Evolutionary conservation across 805 yeast species (phyloP), one percentile per base, ranked within the genome.

Genomic region (Myxozyma neglecta): DNA sequence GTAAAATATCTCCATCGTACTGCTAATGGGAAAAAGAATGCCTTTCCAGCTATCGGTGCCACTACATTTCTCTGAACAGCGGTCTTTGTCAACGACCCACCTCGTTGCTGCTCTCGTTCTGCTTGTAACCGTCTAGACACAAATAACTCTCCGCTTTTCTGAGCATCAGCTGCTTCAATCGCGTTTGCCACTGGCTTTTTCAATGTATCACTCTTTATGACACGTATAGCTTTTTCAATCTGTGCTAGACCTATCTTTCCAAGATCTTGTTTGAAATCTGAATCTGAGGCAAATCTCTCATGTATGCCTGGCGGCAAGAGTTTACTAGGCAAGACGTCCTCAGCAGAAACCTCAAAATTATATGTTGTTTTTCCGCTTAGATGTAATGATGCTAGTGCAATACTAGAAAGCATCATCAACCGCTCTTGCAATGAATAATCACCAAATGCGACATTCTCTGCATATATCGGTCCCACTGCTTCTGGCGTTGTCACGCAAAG

Each of bases 341-440:
- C 53, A 4, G 36, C 39, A 6, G 53, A 44, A 16, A 48, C 20
- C 4, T 47, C 51, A 45, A 58, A 56, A 32, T 59, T 49, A 37
- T 59, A 47, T 0, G 54, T 36, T 48, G 43, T 34, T 18, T 39
- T 39, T 13, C 54, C 56, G 35, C 57, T 51, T 9, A 91, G 76
- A 65, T 88, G 90, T 62, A 96, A 74, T 0, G 91, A 90, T 2
- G 89, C 83, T 29, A 91, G 74, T 0, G 92, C 86, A 11, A 90
- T 70, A 0, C 89, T 76, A 4, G 92, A 83, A 18, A 94, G 73
- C 8, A 92, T 77, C 35, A 83, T 75, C 75, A 92, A 78, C 52
- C 98, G 74, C 62, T 87, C 92, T 63, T 88, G 94, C 18, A 94
- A 72, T 0, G 96, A 90, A 64, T 87, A 84, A 70, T 93, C 99